Base-by-base conservation (phyloP, 371 early-diverging fungal species). In the Lichtheimia ramosa region DNA sequence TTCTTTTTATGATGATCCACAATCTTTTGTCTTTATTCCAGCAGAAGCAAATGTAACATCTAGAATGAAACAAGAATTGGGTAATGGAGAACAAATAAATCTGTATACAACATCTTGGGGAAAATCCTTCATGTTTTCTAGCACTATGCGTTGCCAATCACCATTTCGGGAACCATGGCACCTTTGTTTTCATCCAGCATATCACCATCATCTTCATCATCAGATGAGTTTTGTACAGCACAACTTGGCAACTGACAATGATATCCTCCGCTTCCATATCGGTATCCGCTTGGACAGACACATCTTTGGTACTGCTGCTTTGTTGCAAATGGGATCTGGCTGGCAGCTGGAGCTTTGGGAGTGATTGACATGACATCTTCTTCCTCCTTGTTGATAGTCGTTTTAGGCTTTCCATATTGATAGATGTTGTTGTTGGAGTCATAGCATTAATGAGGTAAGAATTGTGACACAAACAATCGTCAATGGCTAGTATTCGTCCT, bases 161-260 rank as follows among this genome's bases (percentile, higher is more conserved):
- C 81, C 28, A 83, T 81, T 51, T 86, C 86, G 2, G 83, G 83
- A 0, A 84, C 83, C 3, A 83, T 82, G 13, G 83, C 79, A 5
- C 71, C 66, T 48, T 66, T 68, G 24, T 74, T 69, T 23, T 73
- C 62, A 2, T 65, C 75, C 12, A 71, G 60, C 10, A 65, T 58
- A 54, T 71, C 67, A 13, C 73, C 73, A 6, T 65, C 68, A 50
- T n/a, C n/a, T n/a, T 69, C 74, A 21, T 66, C 20, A 0, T 68
- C 50, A 0, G 77, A 71, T 74, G 75, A 81, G 39, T 74, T 74
- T 39, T 64, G 69, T 6, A 79, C 69, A 1, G 71, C 64, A 62
- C 74, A 79, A 21, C 68, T 75, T 0, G 75, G n/a, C 54, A 58
- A 18, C 50, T 63, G 8, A 67, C 51, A 46, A 68, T 54, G 10